A percentile compares a stretch with the other conserved stretches of the same genome.
Conservation (phyloP, 768 basidiomycete species). For the Suillus fuscotomentosus region DNA sequence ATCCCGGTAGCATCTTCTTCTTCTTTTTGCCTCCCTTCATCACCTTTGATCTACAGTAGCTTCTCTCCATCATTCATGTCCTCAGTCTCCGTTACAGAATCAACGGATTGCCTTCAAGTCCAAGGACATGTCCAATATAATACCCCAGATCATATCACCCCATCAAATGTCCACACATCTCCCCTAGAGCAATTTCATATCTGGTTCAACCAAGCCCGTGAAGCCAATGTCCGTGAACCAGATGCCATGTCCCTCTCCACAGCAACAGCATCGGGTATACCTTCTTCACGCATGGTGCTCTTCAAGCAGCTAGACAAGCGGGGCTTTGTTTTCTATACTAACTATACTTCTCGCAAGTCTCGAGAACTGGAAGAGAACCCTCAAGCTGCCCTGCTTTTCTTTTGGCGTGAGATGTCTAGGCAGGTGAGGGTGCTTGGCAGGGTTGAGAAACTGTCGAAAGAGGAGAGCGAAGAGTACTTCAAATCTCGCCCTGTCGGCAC, state of each 20-base stretch:
- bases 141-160: slow-evolving; percentile 63
- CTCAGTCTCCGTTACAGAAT: slow-evolving; percentile 35
- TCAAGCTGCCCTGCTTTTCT: slow-evolving; percentile 80
- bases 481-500: slow-evolving; percentile 78
- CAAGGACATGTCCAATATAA: slow-evolving; percentile 77
- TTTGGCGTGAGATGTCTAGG: slow-evolving; percentile 84
- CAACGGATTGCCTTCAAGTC: slow-evolving; percentile 60
- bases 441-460: slow-evolving; percentile 71
- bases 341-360: slow-evolving; percentile 94
- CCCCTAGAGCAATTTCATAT: slow-evolving; percentile 83
- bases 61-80: slow-evolving; percentile 18
- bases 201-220: slow-evolving; percentile 77
- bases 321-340: slow-evolving; percentile 97
- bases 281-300: slow-evolving; percentile 86
- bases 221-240: slow-evolving; percentile 72
- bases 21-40: not conserved
- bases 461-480: slow-evolving; percentile 85
- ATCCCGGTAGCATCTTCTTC: not conserved
- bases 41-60: not conserved
- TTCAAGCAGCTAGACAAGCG: slow-evolving; percentile 85
- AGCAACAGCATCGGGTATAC: slow-evolving; percentile 66
- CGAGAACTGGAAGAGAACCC: slow-evolving; percentile 76
- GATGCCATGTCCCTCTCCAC: slow-evolving; percentile 87
- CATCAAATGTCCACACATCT: slow-evolving; percentile 54
- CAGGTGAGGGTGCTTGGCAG: slow-evolving; percentile 83